Evolutionary conservation across 148 eudicot genomes (phyloP).

Genomic region (Mesembryanthemum crystallinum): DNA sequence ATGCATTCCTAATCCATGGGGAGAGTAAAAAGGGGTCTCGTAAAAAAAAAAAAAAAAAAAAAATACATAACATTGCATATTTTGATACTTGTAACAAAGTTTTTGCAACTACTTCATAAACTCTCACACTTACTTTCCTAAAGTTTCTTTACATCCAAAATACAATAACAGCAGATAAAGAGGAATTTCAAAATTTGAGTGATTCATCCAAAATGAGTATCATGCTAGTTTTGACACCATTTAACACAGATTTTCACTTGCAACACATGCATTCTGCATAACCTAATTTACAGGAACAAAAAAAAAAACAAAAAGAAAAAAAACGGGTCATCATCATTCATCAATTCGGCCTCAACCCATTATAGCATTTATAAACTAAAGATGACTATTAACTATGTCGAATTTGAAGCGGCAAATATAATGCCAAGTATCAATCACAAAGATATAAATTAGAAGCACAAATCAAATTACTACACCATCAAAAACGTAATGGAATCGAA

Average conservation of each 20-base stretch:
- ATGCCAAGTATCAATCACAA: background rate
- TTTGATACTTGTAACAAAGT: background rate
- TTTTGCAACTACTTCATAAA: background rate
- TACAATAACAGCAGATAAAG: no score
- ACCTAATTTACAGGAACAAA: no score
- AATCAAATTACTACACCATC: background rate
- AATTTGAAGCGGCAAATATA: background rate
- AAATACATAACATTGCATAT: background rate
- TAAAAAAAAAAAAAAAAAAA: background rate
- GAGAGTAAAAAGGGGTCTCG: background rate
- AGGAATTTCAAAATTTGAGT: no score
- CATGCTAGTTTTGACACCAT: background rate
- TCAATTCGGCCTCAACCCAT: background rate
- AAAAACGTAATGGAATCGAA: background rate
- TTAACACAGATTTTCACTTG: background rate
- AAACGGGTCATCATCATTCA: background rate
- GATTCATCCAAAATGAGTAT: background rate
- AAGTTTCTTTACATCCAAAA: background rate
- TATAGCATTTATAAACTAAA: background rate
- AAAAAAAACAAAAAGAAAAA: no score
- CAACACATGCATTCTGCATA: background rate
- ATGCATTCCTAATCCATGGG: background rate
- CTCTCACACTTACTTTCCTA: background rate
- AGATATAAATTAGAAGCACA: background rate
- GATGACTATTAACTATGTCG: background rate